Percentiles rank a stretch among this genome's conserved stretches.
Conservation (phyloP, 768 basidiomycete species). For the Rhizopogon vesiculosus region DNA sequence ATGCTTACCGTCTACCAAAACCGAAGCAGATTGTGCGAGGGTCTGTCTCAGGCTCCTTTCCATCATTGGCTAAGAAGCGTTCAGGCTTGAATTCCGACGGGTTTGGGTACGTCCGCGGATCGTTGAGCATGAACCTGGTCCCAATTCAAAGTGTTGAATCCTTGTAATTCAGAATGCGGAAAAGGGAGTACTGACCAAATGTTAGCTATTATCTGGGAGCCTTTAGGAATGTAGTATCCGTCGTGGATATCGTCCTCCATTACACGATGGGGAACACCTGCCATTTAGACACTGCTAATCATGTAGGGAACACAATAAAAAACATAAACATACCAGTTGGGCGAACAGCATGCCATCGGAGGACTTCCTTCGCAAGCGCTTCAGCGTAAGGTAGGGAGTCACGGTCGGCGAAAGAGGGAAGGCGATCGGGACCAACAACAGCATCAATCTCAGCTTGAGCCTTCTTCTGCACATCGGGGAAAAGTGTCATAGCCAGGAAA, state of each 20-base stretch:
- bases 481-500: constrained; percentile 1
- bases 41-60: constrained; percentile 37
- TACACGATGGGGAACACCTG: constrained; percentile 41
- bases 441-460: constrained; percentile 62
- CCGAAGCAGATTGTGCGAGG: constrained; percentile 57
- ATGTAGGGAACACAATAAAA: constrained; percentile 24
- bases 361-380: constrained; percentile 55
- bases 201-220: constrained; percentile 21
- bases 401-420: constrained; percentile 58
- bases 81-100: constrained; percentile 51
- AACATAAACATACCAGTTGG: constrained; percentile 34
- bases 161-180: too few relatives aligned
- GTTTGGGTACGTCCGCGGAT: constrained; percentile 34
- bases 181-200: constrained; percentile 10
- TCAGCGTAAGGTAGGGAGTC: constrained; percentile 54
- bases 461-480: constrained; percentile 45
- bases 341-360: constrained; percentile 37
- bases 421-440: constrained; percentile 53
- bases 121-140: constrained; percentile 7
- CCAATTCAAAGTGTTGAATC: too few relatives aligned
- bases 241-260: constrained; percentile 57
- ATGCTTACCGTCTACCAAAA: constrained; percentile 50
- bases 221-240: constrained; percentile 57
- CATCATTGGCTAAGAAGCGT: constrained; percentile 36
- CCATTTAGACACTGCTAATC: constrained; percentile 22